Evolutionary conservation across 164 flowering plant genomes (phyloP), one percentile per base, ranked within the genome.

Genomic region (Annona cherimola): DNA sequence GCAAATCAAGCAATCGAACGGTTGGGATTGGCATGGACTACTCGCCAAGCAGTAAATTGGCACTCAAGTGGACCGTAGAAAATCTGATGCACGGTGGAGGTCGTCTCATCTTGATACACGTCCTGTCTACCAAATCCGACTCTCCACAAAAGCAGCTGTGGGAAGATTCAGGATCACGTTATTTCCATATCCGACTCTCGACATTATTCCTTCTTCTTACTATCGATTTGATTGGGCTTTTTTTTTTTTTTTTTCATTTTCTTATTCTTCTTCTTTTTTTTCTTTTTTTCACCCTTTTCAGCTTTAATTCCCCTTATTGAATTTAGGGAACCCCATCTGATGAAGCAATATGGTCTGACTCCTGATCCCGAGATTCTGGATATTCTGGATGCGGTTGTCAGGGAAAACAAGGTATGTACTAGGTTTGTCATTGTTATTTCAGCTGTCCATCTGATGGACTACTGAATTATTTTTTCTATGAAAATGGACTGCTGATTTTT

Each of bases 281-380:
- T 2, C 8, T 4, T 11, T 45, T 39, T 20, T 67, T 59, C 1
- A 0, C 60, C 14, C 2, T 44, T 73, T 66, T 60, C 85, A 89
- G 93, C 93, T 66, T 80, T 89, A 81, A 77, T 91, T 65, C 96
- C 93, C 14, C 77, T 88, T 18, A 86, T 77, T 18, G 92, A 91
- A 73, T 87, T 88, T 18, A 83, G 71, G 61, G 86, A 84, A 65
- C 77, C 70, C 3, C 78, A 77, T 45, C 67, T 83, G 18, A 72
- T 81, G 8, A 85, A 86, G 81, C 76, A 81, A 59, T 91, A 89
- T 69, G 90, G 90, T 12, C 73, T 91, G 0, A 73, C 68, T 9
- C 80, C 76, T 69, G 92, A 91, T 75, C 73, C 86, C 1, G 88
- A 88, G 67, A 81, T 84, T 64, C 81, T 91, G 68, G 86, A 86